These are phyloP conservation scores for Naganishia cerealis DNA, from an alignment of 1,284 basidiomycete species.

Conservation along the genomic window DNA sequence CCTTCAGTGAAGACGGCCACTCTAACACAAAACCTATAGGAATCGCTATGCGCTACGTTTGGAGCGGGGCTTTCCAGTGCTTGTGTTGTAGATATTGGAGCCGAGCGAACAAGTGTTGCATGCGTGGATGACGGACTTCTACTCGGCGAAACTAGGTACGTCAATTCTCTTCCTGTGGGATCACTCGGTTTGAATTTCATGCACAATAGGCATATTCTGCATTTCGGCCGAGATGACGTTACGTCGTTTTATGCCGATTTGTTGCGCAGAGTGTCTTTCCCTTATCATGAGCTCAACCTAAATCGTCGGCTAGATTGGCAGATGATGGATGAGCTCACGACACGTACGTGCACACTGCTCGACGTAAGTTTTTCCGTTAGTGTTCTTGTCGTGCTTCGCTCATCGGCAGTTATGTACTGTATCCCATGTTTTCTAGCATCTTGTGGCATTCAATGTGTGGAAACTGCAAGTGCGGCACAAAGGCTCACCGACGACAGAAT, in stretches of 20 bases:
- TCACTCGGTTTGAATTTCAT: not conserved
- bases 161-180: too few relatives aligned
- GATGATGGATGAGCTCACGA: slow-evolving; percentile 84
- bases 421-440: slow-evolving; percentile 59
- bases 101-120: slow-evolving; percentile 77
- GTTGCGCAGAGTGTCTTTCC: slow-evolving; percentile 78
- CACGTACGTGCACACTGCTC: slow-evolving; percentile 73
- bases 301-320: slow-evolving; percentile 77
- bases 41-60: slow-evolving; percentile 89
- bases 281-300: slow-evolving; percentile 79
- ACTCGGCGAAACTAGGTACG: slow-evolving; percentile 79
- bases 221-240: slow-evolving; percentile 90
- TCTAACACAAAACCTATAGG: slow-evolving; percentile 58
- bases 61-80: slow-evolving; percentile 91
- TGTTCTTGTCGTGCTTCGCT: not conserved
- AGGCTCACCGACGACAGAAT: slow-evolving; percentile 76
- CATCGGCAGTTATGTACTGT: not conserved
- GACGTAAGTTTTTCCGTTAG: slow-evolving; percentile 62
- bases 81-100: slow-evolving; percentile 93
- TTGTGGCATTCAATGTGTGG: slow-evolving; percentile 82
- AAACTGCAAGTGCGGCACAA: slow-evolving; percentile 84
- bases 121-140: slow-evolving; percentile 95
- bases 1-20: not conserved
- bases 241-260: slow-evolving; percentile 82
- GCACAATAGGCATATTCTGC: slow-evolving; percentile 69